Base-by-base conservation (phyloP, 495 filamentous ascomycete genomes). In the Penicillium arizonense region DNA sequence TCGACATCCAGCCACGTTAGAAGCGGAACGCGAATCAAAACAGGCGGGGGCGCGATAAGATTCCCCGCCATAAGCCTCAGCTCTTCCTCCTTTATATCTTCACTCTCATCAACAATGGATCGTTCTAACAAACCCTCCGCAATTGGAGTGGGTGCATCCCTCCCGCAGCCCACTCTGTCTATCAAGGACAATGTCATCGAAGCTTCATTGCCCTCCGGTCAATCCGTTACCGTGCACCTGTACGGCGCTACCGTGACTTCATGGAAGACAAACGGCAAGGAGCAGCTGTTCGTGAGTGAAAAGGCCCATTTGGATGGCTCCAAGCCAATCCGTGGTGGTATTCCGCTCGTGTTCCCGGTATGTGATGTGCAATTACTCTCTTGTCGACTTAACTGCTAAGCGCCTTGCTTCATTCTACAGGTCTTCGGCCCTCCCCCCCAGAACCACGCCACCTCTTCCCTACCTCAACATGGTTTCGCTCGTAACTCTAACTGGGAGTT, bases 401-500 rank as follows among this genome's bases (percentile, higher is more conserved):
- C 34, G 6, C 40, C 26, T 3, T 53, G 50, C 39, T 43, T 18
- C 10, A 12, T 28, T 53, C 21, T 39, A 14, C 55, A 97, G 91
- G 88, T 95, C 64, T 98, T 98, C 69, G 94, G 94, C 32, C 89
- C 88, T 37, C 81, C 90, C 9, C 85, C 87, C 32, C 68, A 83
- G 55, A 81, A 90, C 66, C 82, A 88, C 42, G 77, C 84, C 6
- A 91, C 89, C 26, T 80, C 79, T 28, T 64, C 76, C 23, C 86
- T 99, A 13, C 87, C 93, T 11, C 93, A 97, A 70, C 95, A 99
- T 73, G 95, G 95, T 57, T 96, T 99, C 71, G 95, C 95, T 21
- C 90, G 95, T 47, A 92, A 82, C 56, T 88, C 87, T 41, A 78
- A 73, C 41, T 85, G 82, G 82, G 81, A 85, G 54, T 82, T 82